These are phyloP conservation scores for Pyrus pyrifolia DNA, from an alignment of 306 rosid species.

Conservation along the genomic window DNA sequence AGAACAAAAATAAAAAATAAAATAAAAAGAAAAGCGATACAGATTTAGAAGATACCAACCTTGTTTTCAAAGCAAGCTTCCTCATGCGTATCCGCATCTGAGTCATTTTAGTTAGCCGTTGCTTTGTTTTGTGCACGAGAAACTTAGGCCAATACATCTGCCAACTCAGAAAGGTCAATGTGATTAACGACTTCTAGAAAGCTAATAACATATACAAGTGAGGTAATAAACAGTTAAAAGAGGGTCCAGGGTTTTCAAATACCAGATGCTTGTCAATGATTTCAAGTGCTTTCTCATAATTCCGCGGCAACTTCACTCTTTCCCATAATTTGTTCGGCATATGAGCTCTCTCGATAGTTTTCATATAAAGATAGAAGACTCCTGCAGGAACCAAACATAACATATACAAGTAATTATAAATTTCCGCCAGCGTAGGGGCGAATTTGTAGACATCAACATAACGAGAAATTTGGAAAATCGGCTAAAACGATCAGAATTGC, in stretches of 20 bases:
- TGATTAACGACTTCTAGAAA: neutral
- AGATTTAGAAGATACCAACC: conserved; percentile 26
- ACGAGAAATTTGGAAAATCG: too few relatives aligned
- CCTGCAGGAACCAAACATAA: conserved; percentile 42
- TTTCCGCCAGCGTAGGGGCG: neutral
- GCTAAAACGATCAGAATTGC: neutral
- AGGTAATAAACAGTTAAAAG: neutral
- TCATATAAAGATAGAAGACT: conserved; percentile 90
- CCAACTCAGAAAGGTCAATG: conserved; percentile 7
- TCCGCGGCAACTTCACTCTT: conserved; percentile 84
- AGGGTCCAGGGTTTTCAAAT: conserved; percentile 2
- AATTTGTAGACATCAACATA: neutral
- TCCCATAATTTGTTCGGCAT: conserved; percentile 90
- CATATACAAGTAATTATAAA: neutral
- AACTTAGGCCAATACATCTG: conserved; percentile 95
- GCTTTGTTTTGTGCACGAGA: conserved; percentile 85
- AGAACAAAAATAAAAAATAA: too few relatives aligned
- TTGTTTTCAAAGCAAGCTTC: conserved; percentile 82
- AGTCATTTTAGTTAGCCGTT: conserved; percentile 94
- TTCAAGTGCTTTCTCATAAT: conserved; percentile 85
- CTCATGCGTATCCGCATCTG: conserved; percentile 95
- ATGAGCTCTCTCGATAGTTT: conserved; percentile 95
- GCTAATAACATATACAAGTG: neutral
- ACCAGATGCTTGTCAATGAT: conserved; percentile 84
- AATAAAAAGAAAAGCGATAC: neutral